These are phyloP conservation scores for Fusarium sp. DNA, from an alignment of 2,329 filamentous ascomycete species.

Conservation along the genomic window DNA sequence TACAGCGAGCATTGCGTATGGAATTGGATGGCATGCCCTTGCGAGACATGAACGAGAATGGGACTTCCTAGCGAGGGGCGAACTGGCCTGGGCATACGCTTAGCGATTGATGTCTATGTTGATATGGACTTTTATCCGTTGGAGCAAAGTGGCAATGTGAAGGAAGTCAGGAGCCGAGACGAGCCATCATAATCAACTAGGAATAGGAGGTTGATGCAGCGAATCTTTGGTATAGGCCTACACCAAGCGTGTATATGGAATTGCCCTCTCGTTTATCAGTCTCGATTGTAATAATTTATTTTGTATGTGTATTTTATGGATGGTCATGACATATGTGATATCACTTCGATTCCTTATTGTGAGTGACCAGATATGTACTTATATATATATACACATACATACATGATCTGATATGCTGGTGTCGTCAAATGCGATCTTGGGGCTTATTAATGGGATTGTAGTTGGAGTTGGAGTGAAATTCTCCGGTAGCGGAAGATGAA, in stretches of 20 bases:
- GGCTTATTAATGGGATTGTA: background rate
- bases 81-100: constrained; percentile 15
- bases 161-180: constrained; percentile 7
- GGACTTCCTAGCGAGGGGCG: constrained; percentile 12
- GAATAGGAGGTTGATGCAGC: constrained; percentile 7
- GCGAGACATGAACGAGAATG: constrained; percentile 16
- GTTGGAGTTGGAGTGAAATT: background rate
- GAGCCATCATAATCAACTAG: background rate
- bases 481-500: constrained; percentile 12
- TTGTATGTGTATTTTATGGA: constrained; percentile 25
- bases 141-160: constrained; percentile 21
- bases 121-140: background rate
- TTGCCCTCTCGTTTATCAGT: constrained; percentile 37
- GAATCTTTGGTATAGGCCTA: constrained; percentile 25
- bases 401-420: background rate
- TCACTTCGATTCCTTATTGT: background rate
- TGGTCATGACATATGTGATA: background rate
- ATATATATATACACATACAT: background rate
- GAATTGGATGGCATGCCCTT: constrained; percentile 19
- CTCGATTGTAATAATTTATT: constrained; percentile 43
- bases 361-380: background rate
- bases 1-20: constrained; percentile 28
- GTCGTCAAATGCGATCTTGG: background rate
- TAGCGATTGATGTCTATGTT: constrained; percentile 18
- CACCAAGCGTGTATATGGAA: constrained; percentile 33